These are phyloP conservation scores for Pythium brachiatum DNA, from an alignment of 352 stramenopile species.

Conservation along the genomic window DNA sequence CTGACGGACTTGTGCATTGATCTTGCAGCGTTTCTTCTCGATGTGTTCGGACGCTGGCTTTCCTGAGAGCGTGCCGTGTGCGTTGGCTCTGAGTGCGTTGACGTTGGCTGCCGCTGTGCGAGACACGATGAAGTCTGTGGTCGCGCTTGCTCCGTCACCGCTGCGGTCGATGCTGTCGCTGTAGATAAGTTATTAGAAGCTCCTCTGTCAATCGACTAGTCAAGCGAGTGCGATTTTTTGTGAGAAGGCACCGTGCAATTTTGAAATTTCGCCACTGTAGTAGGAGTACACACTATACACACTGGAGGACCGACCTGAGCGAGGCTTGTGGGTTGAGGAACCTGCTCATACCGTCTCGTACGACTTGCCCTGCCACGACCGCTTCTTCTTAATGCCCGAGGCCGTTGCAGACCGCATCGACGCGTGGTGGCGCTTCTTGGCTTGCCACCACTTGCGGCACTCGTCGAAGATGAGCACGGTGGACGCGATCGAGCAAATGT, in stretches of 20 bases:
- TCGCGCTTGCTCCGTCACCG: slow-evolving; percentile 2
- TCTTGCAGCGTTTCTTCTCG: slow-evolving; percentile 37
- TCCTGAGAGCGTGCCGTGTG: slow-evolving; percentile 63
- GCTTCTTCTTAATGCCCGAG: slow-evolving; percentile 58
- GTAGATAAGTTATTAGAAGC: slow-evolving; percentile 24
- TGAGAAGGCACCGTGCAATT: slow-evolving; percentile 1
- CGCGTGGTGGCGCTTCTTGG: slow-evolving; percentile 32
- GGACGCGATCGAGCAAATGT: slow-evolving; percentile 91
- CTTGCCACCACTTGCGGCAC: slow-evolving; percentile 86
- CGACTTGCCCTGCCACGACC: slow-evolving; percentile 65
- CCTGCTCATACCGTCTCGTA: slow-evolving; percentile 56
- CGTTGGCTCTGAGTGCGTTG: slow-evolving; percentile 33
- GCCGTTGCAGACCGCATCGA: slow-evolving; percentile 36
- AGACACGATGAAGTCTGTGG: not conserved
- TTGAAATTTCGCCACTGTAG: not conserved
- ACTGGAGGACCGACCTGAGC: not conserved
- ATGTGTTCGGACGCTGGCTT: slow-evolving; percentile 52
- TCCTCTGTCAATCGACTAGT: not conserved
- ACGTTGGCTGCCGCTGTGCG: slow-evolving; percentile 15
- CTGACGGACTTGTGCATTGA: slow-evolving; percentile 3
- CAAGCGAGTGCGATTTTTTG: not conserved
- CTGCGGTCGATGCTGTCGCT: slow-evolving; percentile 12
- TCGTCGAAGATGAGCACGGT: slow-evolving; percentile 93
- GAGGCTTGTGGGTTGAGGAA: not conserved
- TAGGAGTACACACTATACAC: slow-evolving; percentile 8